phyloP scores from a whole-genome alignment of 768 basidiomycete species.

The Tulasnella sp. region DNA sequence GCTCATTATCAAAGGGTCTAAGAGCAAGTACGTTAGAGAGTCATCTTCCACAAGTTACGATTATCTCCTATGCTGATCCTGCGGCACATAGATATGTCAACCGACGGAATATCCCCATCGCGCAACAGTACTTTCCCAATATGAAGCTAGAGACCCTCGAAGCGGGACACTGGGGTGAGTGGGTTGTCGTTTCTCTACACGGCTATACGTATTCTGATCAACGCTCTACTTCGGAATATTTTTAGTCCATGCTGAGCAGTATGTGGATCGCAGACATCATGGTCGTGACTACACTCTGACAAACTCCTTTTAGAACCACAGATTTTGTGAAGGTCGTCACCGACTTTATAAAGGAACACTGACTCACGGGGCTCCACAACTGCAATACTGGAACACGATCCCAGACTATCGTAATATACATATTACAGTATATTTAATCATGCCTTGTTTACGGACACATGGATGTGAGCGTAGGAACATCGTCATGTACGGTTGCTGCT shows the following conservation, averaged over 20 bases:
- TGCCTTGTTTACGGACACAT: too few relatives aligned
- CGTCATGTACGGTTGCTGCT: too few relatives aligned
- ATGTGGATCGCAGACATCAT: constrained; percentile 18
- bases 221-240: neutral
- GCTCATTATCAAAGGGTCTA: constrained; percentile 67
- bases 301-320: constrained; percentile 22
- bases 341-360: constrained; percentile 24
- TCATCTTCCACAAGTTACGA: constrained; percentile 14
- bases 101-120: constrained; percentile 47
- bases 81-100: constrained; percentile 71
- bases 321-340: constrained; percentile 32
- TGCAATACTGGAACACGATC: too few relatives aligned
- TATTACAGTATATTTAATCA: too few relatives aligned
- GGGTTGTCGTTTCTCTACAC: constrained; percentile 11
- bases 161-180: constrained; percentile 78
- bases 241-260: constrained; percentile 73
- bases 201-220: neutral
- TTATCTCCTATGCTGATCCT: neutral
- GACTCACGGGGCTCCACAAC: too few relatives aligned
- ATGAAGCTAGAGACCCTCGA: constrained; percentile 53
- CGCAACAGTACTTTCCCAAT: constrained; percentile 62
- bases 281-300: neutral
- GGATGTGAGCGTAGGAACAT: too few relatives aligned
- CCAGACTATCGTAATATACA: too few relatives aligned
- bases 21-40: constrained; percentile 45